A percentile compares a stretch with the other conserved stretches of the same genome.
These are phyloP conservation scores for Lophium mytilinum DNA, from an alignment of 495 filamentous ascomycete genomes.

Conservation along the genomic window DNA sequence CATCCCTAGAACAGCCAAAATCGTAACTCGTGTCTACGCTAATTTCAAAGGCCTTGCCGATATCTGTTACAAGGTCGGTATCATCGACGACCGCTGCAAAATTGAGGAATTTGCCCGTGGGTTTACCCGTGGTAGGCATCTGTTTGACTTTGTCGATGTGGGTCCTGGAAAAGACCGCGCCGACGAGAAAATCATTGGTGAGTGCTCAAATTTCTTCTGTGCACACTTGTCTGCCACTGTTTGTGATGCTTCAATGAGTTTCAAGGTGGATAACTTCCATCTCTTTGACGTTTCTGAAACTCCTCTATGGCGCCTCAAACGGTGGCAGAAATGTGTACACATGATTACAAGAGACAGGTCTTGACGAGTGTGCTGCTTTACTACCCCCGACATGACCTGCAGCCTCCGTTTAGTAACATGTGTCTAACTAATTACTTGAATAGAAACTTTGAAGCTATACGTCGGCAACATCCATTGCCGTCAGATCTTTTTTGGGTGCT, in stretches of 20 bases:
- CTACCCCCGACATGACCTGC: too few species aligned
- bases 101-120: constrained; percentile 65
- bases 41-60: constrained; percentile 59
- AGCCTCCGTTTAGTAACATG: too few species aligned
- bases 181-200: constrained; percentile 70
- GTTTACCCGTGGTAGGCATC: constrained; percentile 62
- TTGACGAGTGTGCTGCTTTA: too few species aligned
- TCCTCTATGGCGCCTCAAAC: too few species aligned
- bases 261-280: too few species aligned
- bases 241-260: background rate
- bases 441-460: constrained; percentile 63
- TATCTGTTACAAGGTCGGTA: constrained; percentile 49
- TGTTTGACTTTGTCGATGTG: constrained; percentile 71
- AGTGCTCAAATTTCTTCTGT: constrained; percentile 16
- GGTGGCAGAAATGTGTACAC: too few species aligned
- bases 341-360: too few species aligned
- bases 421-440: too few species aligned
- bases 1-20: constrained; percentile 46
- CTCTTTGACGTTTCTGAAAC: too few species aligned
- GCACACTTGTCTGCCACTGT: constrained; percentile 6
- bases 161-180: constrained; percentile 61
- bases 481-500: constrained; percentile 72
- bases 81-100: constrained; percentile 42
- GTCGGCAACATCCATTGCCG: constrained; percentile 67
- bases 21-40: constrained; percentile 61